Base-by-base conservation (phyloP, 768 basidiomycete genomes). In the Leucocoprinus leucothites region DNA sequence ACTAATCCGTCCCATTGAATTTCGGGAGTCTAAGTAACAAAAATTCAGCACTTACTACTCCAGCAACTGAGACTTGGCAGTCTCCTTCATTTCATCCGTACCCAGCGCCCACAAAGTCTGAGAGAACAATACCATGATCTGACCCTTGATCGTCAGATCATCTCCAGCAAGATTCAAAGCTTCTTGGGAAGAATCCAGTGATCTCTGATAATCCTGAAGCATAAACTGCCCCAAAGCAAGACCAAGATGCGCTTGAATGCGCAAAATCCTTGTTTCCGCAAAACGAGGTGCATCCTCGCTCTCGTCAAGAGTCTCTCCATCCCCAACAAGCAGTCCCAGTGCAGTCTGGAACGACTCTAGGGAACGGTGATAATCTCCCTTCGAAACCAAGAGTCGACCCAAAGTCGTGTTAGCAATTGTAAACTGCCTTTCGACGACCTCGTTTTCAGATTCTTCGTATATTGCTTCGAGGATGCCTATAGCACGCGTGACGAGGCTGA, bases 361-460 rank as follows among this genome's bases (percentile, higher is more conserved):
- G 1, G 91, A 84, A 4, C 77, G 80, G 0, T 75, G 70, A 63
- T 83, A 85, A 51, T 89, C 78, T 11, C 74, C 70, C 2, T 76
- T 64, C 0, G 85, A 75, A n/a, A 96, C 71, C 18, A 82, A 78
- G 22, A 96, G 67, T 9, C 97, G 83, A 0, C 87, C 97, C 7
- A 93, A 72, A 56, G 89, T 96, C 21, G 82, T 73, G 58, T 94
- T 89, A 0, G 94, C 91, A 36, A 94, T 82, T 4, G 81, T 83
- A 64, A 88, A 99, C 51, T 82, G 85, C 48, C 76, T 72, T 69
- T 98, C 97, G 9, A 92, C 82, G 21, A 75, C 71, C 1, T 85
- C 69, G 51, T 92, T 87, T 68, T 99, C 97, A 13, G 81, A 82
- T 51, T 88, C 84, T 67, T 99, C 97, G 71, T 97, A 99, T 24